Conservation (phyloP, 345 rosid species). For the Passiflora organensis region DNA sequence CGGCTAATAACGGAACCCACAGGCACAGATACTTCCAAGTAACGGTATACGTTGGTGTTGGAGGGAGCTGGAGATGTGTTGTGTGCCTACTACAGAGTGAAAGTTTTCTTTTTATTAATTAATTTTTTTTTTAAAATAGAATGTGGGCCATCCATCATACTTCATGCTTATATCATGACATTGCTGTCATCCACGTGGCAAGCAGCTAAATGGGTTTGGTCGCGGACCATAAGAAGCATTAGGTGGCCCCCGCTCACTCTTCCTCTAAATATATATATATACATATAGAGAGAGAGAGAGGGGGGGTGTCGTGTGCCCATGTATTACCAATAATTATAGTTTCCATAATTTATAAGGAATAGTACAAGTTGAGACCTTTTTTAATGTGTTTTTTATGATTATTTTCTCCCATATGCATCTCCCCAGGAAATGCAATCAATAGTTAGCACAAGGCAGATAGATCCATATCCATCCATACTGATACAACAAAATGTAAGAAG, state of each 20-base stretch:
- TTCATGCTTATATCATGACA: constrained; percentile 62
- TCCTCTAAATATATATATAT: constrained; percentile 1
- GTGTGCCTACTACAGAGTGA: no score
- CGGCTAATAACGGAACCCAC: constrained; percentile 17
- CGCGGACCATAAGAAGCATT: constrained; percentile 4
- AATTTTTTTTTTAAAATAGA: no score
- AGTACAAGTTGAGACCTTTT: not conserved
- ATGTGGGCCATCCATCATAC: constrained; percentile 31
- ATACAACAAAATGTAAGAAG: not conserved
- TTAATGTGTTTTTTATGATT: not conserved
- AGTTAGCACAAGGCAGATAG: no score
- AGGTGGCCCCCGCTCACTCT: constrained; percentile 35
- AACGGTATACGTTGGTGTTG: not conserved
- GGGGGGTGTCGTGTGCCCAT: no score
- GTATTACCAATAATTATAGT: constrained; percentile 14
- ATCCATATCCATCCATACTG: no score
- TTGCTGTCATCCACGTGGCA: constrained; percentile 51
- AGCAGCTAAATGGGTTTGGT: constrained; percentile 45
- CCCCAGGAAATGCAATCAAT: not conserved
- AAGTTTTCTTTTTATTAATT: no score
- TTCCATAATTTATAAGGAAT: not conserved
- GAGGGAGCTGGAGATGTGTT: not conserved
- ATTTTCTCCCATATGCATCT: not conserved
- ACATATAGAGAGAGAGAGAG: no score
- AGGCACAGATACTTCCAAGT: constrained; percentile 7